Evolutionary conservation across 2,329 filamentous ascomycete species (phyloP).

Genomic region (Hypoxylon sp.): DNA sequence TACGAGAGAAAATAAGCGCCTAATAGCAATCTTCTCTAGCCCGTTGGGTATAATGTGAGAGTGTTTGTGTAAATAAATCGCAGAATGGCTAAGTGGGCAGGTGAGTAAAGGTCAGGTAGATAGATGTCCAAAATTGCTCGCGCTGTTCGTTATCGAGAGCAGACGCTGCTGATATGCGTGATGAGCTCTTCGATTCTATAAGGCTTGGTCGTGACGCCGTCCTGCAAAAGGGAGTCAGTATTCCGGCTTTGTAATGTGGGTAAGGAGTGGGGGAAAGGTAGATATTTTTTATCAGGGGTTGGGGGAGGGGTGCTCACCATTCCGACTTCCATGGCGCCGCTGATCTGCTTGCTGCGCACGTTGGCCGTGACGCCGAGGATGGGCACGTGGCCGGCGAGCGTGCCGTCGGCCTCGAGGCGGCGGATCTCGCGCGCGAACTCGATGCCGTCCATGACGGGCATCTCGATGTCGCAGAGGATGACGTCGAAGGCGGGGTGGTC

Average conservation of each 20-base stretch:
- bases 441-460: slow-evolving; percentile 43
- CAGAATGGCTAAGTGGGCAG: too few species aligned
- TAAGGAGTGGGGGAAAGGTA: too few species aligned
- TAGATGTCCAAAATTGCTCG: too few species aligned
- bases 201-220: slow-evolving; percentile 43
- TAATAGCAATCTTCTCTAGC: too few species aligned
- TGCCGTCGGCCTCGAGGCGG: slow-evolving; percentile 27
- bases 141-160: slow-evolving; percentile 1
- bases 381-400: slow-evolving; percentile 36
- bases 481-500: slow-evolving; percentile 32
- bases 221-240: slow-evolving; percentile 28
- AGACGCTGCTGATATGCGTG: slow-evolving; percentile 38
- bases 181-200: slow-evolving; percentile 42
- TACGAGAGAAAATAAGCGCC: too few species aligned
- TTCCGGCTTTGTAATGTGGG: too few species aligned
- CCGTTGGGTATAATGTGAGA: too few species aligned
- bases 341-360: slow-evolving; percentile 40
- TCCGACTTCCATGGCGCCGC: slow-evolving; percentile 38
- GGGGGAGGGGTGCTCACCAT: too few species aligned
- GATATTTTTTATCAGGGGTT: too few species aligned
- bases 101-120: too few species aligned
- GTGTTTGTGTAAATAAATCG: too few species aligned
- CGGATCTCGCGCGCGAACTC: slow-evolving; percentile 38
- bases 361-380: slow-evolving; percentile 43
- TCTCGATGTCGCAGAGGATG: slow-evolving; percentile 43